phyloP scores from a whole-genome alignment of 768 basidiomycete species.

The Kwoniella dejecticola region DNA sequence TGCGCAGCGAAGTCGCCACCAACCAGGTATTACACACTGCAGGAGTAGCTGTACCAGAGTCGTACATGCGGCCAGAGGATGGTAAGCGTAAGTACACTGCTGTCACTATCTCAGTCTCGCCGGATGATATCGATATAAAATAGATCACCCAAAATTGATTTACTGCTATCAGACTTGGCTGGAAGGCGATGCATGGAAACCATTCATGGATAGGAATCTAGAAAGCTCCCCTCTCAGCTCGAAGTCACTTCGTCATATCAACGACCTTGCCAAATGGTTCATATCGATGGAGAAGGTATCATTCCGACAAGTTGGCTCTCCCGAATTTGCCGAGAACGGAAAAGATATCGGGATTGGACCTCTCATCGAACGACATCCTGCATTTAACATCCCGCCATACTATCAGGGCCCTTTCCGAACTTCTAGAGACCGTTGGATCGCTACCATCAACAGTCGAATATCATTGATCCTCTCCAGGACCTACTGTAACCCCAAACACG shows the following conservation, averaged over 20 bases:
- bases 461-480: neutral
- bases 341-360: slow-evolving; percentile 16
- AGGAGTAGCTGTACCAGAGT: neutral
- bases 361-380: neutral
- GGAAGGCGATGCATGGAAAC: neutral
- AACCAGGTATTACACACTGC: neutral
- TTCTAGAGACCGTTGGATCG: slow-evolving; percentile 6
- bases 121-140: neutral
- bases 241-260: neutral
- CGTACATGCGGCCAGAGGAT: neutral
- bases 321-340: neutral
- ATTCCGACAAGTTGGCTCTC: slow-evolving; percentile 17
- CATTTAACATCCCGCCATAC: neutral
- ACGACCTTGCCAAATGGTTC: slow-evolving; percentile 9
- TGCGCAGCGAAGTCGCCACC: slow-evolving; percentile 6
- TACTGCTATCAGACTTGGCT: slow-evolving; percentile 5
- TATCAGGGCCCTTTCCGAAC: slow-evolving; percentile 22
- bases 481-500: neutral
- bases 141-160: neutral
- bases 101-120: neutral
- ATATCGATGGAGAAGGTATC: slow-evolving; percentile 7
- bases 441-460: slow-evolving; percentile 12
- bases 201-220: neutral
- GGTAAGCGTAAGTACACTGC: neutral
- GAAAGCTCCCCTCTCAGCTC: neutral